These are phyloP conservation scores for Isoetes taiwanensis DNA, from an alignment of 75 land plant species.

Conservation along the genomic window DNA sequence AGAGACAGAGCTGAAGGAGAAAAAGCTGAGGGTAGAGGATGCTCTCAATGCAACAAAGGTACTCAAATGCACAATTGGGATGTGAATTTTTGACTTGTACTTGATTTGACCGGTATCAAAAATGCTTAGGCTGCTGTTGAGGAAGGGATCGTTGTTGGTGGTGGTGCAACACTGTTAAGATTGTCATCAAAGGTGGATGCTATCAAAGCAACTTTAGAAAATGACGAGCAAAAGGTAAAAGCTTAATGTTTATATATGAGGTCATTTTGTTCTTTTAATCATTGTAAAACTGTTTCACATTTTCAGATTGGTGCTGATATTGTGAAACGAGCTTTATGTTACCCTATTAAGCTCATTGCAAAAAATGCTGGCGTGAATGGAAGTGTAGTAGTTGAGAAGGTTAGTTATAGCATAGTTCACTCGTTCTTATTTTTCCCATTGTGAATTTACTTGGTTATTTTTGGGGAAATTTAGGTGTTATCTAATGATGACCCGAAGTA, in stretches of 20 bases:
- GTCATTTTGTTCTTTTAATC: background rate
- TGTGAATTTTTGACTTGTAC: background rate
- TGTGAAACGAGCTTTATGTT: slow-evolving; percentile 58
- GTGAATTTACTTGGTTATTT: background rate
- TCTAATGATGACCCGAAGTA: slow-evolving; percentile 37
- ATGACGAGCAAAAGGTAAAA: slow-evolving; percentile 75
- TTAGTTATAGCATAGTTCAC: slow-evolving; percentile 1
- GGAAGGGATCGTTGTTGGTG: slow-evolving; percentile 92
- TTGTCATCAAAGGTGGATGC: slow-evolving; percentile 60
- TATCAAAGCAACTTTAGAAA: slow-evolving; percentile 54
- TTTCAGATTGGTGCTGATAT: slow-evolving; percentile 87
- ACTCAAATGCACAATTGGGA: background rate
- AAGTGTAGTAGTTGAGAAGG: slow-evolving; percentile 68
- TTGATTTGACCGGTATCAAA: too few relatives aligned
- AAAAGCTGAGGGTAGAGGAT: slow-evolving; percentile 79
- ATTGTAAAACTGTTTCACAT: background rate
- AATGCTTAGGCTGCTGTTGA: slow-evolving; percentile 72
- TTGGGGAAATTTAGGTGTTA: slow-evolving; percentile 34
- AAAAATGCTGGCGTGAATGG: slow-evolving; percentile 89
- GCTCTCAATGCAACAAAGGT: slow-evolving; percentile 95
- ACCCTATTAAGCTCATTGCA: slow-evolving; percentile 68
- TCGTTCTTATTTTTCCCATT: background rate
- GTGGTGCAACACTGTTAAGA: slow-evolving; percentile 66
- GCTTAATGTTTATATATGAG: background rate
- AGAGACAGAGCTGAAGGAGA: slow-evolving; percentile 82